Conservation (phyloP, 1,284 basidiomycete genomes). For the Cutaneotrichosporon arboriforme region DNA sequence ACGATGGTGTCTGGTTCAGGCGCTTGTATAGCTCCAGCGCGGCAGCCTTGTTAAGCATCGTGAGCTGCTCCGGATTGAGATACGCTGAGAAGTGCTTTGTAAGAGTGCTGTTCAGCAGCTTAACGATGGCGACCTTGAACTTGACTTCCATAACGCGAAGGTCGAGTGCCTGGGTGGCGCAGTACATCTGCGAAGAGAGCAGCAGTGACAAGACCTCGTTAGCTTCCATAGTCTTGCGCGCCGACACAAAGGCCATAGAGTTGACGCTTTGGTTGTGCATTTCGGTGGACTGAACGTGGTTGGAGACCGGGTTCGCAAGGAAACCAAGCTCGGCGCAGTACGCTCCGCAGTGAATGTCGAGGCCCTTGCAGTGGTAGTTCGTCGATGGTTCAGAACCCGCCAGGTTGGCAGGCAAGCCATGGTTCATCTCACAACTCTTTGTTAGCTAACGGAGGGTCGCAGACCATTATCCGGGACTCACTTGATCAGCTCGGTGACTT, state of each 20-base stretch:
- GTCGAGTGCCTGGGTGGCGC: conserved; percentile 17
- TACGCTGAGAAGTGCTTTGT: conserved; percentile 11
- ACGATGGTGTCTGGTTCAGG: conserved; percentile 13
- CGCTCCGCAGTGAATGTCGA: conserved; percentile 20
- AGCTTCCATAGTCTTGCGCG: conserved; percentile 18
- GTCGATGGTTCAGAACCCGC: conserved; percentile 17
- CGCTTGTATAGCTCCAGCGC: conserved; percentile 11
- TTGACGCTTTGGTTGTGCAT: conserved; percentile 24
- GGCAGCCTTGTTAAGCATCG: conserved; percentile 8
- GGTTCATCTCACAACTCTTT: conserved; percentile 19
- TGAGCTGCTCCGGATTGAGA: conserved; percentile 7
- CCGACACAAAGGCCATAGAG: conserved; percentile 17
- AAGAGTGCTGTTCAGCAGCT: conserved; percentile 10
- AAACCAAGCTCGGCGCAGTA: conserved; percentile 22
- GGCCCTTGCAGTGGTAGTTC: conserved; percentile 25
- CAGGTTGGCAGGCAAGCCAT: conserved; percentile 18
- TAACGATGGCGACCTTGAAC: conserved; percentile 12
- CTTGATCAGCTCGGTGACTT: conserved; percentile 21
- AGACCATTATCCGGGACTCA: no score
- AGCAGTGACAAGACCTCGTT: conserved; percentile 17
- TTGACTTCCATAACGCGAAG: conserved; percentile 15
- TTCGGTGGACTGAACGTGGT: conserved; percentile 19
- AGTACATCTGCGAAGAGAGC: conserved; percentile 19
- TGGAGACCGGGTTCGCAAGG: conserved; percentile 19
- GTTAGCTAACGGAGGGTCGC: no score